phyloP scores from a whole-genome alignment of 768 basidiomycete species.

The Hemileccinum rubropunctum region DNA sequence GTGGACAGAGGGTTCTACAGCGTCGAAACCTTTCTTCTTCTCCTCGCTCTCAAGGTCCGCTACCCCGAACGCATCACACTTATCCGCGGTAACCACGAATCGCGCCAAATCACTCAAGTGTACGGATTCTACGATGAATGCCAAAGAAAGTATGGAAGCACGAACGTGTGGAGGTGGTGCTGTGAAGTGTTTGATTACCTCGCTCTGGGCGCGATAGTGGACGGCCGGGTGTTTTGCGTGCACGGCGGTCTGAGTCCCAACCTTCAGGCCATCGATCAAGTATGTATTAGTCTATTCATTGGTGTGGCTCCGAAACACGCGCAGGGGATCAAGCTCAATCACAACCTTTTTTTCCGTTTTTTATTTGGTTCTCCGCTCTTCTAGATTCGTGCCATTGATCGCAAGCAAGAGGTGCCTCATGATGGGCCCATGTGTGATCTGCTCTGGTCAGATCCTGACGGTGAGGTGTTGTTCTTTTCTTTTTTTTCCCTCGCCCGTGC shows the following conservation, averaged over 20 bases:
- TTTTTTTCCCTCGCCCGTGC: no score
- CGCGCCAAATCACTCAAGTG: conserved; percentile 94
- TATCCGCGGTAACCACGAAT: conserved; percentile 97
- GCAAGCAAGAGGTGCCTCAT: conserved; percentile 97
- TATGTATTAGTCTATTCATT: conserved; percentile 34
- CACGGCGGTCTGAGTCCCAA: conserved; percentile 95
- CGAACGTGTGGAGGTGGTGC: conserved; percentile 97
- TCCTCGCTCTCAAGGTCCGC: conserved; percentile 93
- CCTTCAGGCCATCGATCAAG: conserved; percentile 85
- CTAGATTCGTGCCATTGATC: conserved; percentile 90
- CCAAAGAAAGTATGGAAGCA: conserved; percentile 90
- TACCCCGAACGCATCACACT: conserved; percentile 97
- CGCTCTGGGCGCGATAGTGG: conserved; percentile 92
- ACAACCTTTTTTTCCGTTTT: conserved; percentile 25
- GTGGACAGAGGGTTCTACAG: conserved; percentile 97
- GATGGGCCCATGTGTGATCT: conserved; percentile 99
- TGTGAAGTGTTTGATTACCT: conserved; percentile 99
- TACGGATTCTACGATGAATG: conserved; percentile 97
- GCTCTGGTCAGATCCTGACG: conserved; percentile 99
- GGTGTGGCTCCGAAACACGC: conserved; percentile 19
- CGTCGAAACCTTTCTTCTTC: conserved; percentile 93
- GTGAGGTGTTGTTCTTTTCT: conserved; percentile 37
- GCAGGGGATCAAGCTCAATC: conserved; percentile 15
- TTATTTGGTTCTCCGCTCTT: conserved; percentile 10
- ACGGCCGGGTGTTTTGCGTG: conserved; percentile 95